A percentile compares a stretch with the other conserved stretches of the same genome.
phyloP scores from a whole-genome alignment of 192 early-diverging fungal species.

The Haplosporangium gracile region DNA sequence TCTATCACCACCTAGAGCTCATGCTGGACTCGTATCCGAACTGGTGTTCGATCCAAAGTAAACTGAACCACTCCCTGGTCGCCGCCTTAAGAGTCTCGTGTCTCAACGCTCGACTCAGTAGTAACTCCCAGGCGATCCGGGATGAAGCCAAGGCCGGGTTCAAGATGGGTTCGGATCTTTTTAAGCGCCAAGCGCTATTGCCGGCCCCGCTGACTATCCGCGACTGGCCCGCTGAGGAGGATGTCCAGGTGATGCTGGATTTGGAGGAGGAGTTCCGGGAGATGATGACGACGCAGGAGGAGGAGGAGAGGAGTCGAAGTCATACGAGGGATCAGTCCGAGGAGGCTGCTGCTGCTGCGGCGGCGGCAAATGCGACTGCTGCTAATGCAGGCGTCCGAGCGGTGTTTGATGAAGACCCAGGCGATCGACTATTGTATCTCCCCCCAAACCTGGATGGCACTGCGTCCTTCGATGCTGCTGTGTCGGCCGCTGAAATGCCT shows the following conservation, averaged over 20 bases:
- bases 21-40: constrained; percentile 44
- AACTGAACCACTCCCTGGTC: constrained; percentile 37
- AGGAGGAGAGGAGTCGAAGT: constrained; percentile 14
- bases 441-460: constrained; percentile 14
- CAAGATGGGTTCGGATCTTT: constrained; percentile 46
- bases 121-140: constrained; percentile 34
- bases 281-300: constrained; percentile 45
- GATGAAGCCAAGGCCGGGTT: constrained; percentile 55
- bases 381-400: not conserved
- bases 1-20: constrained; percentile 51
- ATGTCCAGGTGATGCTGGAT: constrained; percentile 48
- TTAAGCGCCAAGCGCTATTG: constrained; percentile 39
- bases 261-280: constrained; percentile 52
- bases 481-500: not conserved
- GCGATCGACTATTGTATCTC: constrained; percentile 26
- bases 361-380: not conserved
- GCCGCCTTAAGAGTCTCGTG: constrained; percentile 46
- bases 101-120: constrained; percentile 40
- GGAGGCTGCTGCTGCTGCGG: not conserved
- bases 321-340: constrained; percentile 13
- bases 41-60: constrained; percentile 47
- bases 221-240: constrained; percentile 55
- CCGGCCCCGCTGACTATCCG: constrained; percentile 44
- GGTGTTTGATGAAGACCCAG: constrained; percentile 23
- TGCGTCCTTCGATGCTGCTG: not conserved